Conservation (phyloP, 2,329 filamentous ascomycete genomes). For the Botrytis fabae region DNA sequence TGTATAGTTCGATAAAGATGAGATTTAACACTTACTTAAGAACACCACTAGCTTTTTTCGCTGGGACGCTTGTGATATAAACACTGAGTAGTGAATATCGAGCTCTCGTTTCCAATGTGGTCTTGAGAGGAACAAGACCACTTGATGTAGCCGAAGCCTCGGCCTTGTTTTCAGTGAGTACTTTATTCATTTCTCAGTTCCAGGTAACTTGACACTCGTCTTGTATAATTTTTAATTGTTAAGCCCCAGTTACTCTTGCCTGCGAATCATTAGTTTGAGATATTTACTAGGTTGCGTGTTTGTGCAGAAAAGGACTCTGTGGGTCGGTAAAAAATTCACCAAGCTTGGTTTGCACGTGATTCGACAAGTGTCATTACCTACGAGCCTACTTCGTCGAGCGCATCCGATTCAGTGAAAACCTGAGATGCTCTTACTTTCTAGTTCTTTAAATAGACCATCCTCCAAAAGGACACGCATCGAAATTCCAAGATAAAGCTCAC, state of each 20-base stretch:
- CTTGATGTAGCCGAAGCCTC: constrained; percentile 7
- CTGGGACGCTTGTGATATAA: constrained; percentile 71
- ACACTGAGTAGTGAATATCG: constrained; percentile 60
- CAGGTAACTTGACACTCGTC: not conserved
- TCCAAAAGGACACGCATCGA: not conserved
- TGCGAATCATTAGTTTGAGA: not conserved
- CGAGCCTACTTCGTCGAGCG: not conserved
- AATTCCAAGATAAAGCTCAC: not conserved
- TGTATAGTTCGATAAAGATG: constrained; percentile 25
- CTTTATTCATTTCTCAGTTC: not conserved
- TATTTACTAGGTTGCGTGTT: not conserved
- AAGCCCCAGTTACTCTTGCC: not conserved
- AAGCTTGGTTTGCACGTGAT: constrained; percentile 13
- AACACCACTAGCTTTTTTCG: constrained; percentile 69
- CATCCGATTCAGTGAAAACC: not conserved
- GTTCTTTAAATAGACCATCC: not conserved
- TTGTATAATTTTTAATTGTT: not conserved
- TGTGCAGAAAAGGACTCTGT: constrained; percentile 1
- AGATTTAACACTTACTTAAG: constrained; percentile 59
- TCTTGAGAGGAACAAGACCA: constrained; percentile 61
- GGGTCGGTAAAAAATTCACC: not conserved
- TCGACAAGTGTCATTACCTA: not conserved
- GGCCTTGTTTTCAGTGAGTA: not conserved
- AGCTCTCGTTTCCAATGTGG: constrained; percentile 61
- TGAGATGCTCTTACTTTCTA: not conserved